Evolutionary conservation across 306 rosid genomes (phyloP).

Genomic region (Citrullus colocynthis): DNA sequence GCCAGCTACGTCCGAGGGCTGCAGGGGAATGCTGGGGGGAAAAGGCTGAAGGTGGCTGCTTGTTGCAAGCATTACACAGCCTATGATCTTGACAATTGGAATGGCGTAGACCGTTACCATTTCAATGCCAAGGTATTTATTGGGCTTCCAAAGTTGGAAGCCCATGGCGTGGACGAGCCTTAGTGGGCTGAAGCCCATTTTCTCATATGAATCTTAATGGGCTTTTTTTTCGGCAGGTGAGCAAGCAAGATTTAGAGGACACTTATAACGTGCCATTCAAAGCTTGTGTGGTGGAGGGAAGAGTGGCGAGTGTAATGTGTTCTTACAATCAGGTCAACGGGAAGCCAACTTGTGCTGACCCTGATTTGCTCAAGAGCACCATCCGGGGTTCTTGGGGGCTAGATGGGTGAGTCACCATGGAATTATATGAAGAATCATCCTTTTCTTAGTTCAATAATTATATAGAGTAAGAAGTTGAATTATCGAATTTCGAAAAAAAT

Average conservation of each 20-base stretch:
- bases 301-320: constrained; percentile 91
- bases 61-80: constrained; percentile 93
- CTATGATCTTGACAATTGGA: constrained; percentile 93
- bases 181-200: not conserved
- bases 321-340: constrained; percentile 97
- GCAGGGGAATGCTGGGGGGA: constrained; percentile 51
- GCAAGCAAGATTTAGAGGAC: constrained; percentile 73
- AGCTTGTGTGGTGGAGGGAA: constrained; percentile 72
- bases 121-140: constrained; percentile 79
- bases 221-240: constrained; percentile 37
- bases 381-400: constrained; percentile 79
- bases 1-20: constrained; percentile 66
- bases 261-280: constrained; percentile 77
- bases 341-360: constrained; percentile 85
- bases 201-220: not conserved
- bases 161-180: not conserved
- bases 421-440: no score
- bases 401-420: constrained; percentile 32
- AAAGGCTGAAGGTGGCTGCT: constrained; percentile 82
- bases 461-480: no score
- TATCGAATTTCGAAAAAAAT: no score
- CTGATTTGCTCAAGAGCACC: constrained; percentile 57
- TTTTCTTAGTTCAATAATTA: no score
- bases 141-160: not conserved
- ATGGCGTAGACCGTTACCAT: constrained; percentile 59